Evolutionary conservation across 768 basidiomycete genomes (phyloP), one percentile per base, ranked within the genome.

Genomic region (Zangia roseola): DNA sequence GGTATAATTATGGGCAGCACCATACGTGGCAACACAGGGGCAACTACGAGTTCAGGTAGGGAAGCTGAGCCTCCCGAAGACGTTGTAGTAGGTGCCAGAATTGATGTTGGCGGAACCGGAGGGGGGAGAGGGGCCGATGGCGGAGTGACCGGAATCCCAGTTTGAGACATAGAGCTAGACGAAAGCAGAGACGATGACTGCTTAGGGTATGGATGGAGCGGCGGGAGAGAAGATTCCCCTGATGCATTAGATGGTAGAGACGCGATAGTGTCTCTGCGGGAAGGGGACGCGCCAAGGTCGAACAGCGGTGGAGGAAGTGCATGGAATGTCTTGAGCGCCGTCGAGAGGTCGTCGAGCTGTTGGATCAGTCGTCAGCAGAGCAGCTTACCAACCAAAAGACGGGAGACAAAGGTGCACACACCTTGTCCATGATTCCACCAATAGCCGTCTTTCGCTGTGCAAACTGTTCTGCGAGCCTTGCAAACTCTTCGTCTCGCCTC

Each of bases 381-480:
- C 10, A 41, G 14, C 16, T 12, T 10, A 28, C 10, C 2, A 30
- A 30, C n/a, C n/a, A 20, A 10, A 5, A 17, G 21, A 13, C 4
- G 16, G n/a, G 25, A 26, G 5, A 6, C 19, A 12, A 2, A 26
- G 17, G 47, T 14, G 40, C 17, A 47, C 54, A 26, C 52, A 86
- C 88, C 77, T 88, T 88, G 63, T 62, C 63, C 88, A 91, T 90
- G 26, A 91, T 85, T 25, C 73, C 76, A 44, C 80, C 77, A 17
- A 90, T 86, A 26, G 81, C 79, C 50, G 81, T 77, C 61, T 83
- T 88, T 46, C 84, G 75, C 23, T 82, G 83, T 43, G 80, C 76
- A 61, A 91, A 90, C 57, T 83, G 82, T 47, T 80, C 76, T 8
- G 84, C 78, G 30, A 89, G 71, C 52, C 74, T 81, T 7, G 78